Percentiles rank a stretch among this genome's conserved stretches.
These are phyloP conservation scores for Onygenales sp. DNA, from an alignment of 2,329 filamentous ascomycete species.

Conservation along the genomic window DNA sequence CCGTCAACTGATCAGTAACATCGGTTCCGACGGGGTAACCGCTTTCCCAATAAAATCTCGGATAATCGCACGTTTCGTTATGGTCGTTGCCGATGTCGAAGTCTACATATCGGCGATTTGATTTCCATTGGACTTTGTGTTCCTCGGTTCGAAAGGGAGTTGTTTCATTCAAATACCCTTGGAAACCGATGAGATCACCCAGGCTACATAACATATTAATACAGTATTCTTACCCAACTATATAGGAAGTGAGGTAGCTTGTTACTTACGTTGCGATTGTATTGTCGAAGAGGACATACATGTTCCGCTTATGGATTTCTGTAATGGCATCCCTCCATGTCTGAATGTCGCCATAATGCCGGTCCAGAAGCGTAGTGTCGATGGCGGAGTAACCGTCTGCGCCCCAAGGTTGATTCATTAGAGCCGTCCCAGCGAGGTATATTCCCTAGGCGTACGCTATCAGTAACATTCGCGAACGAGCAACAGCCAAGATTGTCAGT, in stretches of 20 bases:
- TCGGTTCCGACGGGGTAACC: constrained; percentile 42
- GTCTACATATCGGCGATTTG: constrained; percentile 46
- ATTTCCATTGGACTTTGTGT: constrained; percentile 50
- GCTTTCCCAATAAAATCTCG: constrained; percentile 52
- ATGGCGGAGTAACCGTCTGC: constrained; percentile 51
- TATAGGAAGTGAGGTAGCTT: background rate
- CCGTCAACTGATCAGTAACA: constrained; percentile 39
- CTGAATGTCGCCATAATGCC: constrained; percentile 51
- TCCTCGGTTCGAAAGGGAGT: constrained; percentile 48
- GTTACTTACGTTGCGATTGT: constrained; percentile 50
- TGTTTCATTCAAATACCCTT: constrained; percentile 50
- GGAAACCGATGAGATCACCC: constrained; percentile 54
- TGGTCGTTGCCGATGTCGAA: constrained; percentile 47
- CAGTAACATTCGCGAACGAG: background rate
- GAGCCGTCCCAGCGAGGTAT: constrained; percentile 54
- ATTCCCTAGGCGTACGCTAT: constrained; percentile 35
- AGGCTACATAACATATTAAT: constrained; percentile 29
- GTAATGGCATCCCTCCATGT: constrained; percentile 49
- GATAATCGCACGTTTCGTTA: constrained; percentile 47
- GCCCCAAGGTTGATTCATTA: constrained; percentile 57
- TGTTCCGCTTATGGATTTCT: constrained; percentile 52
- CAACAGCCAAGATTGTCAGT: background rate
- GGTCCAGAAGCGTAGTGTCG: constrained; percentile 54
- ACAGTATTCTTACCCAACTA: background rate
- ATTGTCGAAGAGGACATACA: constrained; percentile 60